phyloP scores from a whole-genome alignment of 148 eudicot species.

The Selenicereus undatus region DNA sequence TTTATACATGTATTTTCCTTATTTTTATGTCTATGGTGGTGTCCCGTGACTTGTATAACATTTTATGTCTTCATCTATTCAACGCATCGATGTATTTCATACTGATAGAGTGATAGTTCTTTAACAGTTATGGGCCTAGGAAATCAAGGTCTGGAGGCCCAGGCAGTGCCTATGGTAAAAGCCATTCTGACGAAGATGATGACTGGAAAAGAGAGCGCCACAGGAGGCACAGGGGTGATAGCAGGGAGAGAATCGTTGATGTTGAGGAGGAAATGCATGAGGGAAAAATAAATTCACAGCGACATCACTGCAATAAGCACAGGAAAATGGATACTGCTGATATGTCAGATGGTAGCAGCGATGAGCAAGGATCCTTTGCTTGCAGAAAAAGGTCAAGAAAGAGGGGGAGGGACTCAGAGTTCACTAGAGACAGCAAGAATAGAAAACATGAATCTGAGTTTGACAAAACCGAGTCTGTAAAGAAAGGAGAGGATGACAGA shows the following conservation, averaged over 20 bases:
- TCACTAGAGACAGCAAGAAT: conserved; percentile 10
- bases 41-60: background rate
- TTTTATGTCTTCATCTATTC: background rate
- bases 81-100: background rate
- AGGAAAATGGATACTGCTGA: conserved; percentile 25
- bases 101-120: conserved; percentile 2
- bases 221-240: conserved; percentile 23
- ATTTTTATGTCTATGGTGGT: background rate
- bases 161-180: conserved; percentile 36
- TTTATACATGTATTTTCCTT: background rate
- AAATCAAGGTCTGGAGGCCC: conserved; percentile 60
- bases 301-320: conserved; percentile 19
- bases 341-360: conserved; percentile 13
- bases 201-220: conserved; percentile 29
- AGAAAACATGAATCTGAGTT: conserved; percentile 5
- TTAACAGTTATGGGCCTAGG: conserved; percentile 29
- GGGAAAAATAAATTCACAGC: conserved; percentile 27
- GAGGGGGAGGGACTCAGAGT: conserved; percentile 15
- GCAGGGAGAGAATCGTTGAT: conserved; percentile 25
- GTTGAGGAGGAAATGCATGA: conserved; percentile 15
- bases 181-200: conserved; percentile 44
- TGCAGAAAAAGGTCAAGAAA: conserved; percentile 14
- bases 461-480: background rate
- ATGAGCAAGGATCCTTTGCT: conserved; percentile 8
- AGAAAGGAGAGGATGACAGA: conserved; percentile 12